phyloP scores from a whole-genome alignment of 192 early-diverging fungal species.

The Gryganskiella cystojenkinii region DNA sequence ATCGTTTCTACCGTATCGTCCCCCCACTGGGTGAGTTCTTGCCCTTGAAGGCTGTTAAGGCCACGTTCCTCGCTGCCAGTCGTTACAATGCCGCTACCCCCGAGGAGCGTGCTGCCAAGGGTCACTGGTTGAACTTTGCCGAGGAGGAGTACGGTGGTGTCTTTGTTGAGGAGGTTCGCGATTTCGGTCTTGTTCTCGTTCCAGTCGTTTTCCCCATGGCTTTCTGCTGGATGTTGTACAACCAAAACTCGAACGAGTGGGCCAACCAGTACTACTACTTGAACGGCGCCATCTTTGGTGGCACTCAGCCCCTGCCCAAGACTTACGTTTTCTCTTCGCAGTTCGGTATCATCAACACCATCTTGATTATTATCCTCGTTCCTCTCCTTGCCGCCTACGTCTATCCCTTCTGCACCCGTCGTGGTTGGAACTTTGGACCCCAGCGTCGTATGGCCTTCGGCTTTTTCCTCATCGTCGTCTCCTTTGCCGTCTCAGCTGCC shows the following conservation, averaged over 20 bases:
- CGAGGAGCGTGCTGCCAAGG: slow-evolving; percentile 37
- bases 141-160: slow-evolving; percentile 54
- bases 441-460: slow-evolving; percentile 67
- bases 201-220: slow-evolving; percentile 39
- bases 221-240: slow-evolving; percentile 52
- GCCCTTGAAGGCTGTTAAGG: slow-evolving; percentile 47
- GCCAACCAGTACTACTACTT: slow-evolving; percentile 51
- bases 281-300: slow-evolving; percentile 47
- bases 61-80: slow-evolving; percentile 28
- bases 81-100: slow-evolving; percentile 15
- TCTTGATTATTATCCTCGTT: slow-evolving; percentile 64
- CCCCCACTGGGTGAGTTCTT: slow-evolving; percentile 67
- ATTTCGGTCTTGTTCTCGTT: slow-evolving; percentile 41
- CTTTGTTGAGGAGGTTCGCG: slow-evolving; percentile 40
- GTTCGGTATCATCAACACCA: slow-evolving; percentile 53
- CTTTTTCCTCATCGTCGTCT: slow-evolving; percentile 58
- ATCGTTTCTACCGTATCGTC: slow-evolving; percentile 68
- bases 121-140: slow-evolving; percentile 56
- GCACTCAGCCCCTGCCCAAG: neutral
- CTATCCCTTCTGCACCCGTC: slow-evolving; percentile 63
- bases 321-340: slow-evolving; percentile 26
- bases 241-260: slow-evolving; percentile 56
- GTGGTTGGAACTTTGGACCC: slow-evolving; percentile 51
- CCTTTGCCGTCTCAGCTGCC: slow-evolving; percentile 54
- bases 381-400: slow-evolving; percentile 61